These are phyloP conservation scores for Wallacemonas sp. DNA, from an alignment of 208 protist genomes.

Conservation along the genomic window DNA sequence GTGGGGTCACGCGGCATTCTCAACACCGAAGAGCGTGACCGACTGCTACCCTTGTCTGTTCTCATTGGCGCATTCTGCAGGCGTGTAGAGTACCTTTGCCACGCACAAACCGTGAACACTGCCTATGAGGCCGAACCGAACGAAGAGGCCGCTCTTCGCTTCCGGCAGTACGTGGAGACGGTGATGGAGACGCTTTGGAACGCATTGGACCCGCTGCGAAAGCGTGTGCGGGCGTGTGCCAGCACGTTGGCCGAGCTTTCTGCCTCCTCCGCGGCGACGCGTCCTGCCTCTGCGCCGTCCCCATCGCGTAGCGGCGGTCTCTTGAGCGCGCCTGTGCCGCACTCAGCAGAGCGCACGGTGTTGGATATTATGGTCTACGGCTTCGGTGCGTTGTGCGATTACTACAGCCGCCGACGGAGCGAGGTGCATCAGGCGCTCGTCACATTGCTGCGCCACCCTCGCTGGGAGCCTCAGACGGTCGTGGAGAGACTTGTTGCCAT, in stretches of 20 bases:
- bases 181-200: slow-evolving; percentile 21
- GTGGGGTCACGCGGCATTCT: no score
- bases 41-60: slow-evolving; percentile 18
- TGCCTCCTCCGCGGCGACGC: neutral
- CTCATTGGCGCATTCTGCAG: slow-evolving; percentile 44
- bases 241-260: neutral
- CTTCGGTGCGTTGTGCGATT: slow-evolving; percentile 48
- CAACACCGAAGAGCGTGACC: neutral
- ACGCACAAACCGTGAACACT: slow-evolving; percentile 1
- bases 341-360: neutral
- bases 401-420: slow-evolving; percentile 29
- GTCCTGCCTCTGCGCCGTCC: neutral
- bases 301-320: slow-evolving; percentile 6
- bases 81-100: slow-evolving; percentile 32
- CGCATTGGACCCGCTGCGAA: slow-evolving; percentile 17
- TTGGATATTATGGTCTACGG: slow-evolving; percentile 42
- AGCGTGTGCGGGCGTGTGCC: neutral
- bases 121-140: slow-evolving; percentile 11
- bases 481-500: slow-evolving; percentile 12
- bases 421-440: slow-evolving; percentile 35
- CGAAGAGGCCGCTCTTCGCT: neutral
- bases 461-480: slow-evolving; percentile 34
- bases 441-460: slow-evolving; percentile 25
- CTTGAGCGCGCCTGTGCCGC: slow-evolving; percentile 2
- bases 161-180: slow-evolving; percentile 22